Evolutionary conservation across 495 filamentous ascomycete species (phyloP).

Genomic region (Astrothelium subdiscretum): DNA sequence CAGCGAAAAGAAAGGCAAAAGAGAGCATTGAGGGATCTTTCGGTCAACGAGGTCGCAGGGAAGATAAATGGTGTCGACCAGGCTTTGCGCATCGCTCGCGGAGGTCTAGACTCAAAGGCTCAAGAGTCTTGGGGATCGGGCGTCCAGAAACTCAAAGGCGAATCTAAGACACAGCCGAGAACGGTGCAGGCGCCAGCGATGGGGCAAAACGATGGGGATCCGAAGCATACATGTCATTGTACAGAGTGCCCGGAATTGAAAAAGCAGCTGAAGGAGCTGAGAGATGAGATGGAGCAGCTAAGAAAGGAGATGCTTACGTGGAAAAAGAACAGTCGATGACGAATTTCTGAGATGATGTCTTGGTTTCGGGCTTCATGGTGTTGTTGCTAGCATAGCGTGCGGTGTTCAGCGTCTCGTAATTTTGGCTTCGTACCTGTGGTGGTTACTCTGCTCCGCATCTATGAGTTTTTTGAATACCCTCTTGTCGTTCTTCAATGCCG

Average conservation of each 20-base stretch:
- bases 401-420: background rate
- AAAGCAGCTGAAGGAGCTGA: background rate
- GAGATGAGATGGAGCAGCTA: background rate
- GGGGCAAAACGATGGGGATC: background rate
- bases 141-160: background rate
- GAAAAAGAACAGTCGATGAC: background rate
- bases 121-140: too few species aligned
- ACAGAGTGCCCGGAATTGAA: background rate
- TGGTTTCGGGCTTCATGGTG: background rate
- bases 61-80: too few species aligned
- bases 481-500: background rate
- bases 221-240: background rate
- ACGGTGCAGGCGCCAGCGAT: background rate
- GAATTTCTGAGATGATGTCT: background rate
- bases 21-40: background rate
- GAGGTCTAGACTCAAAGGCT: too few species aligned
- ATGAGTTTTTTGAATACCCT: background rate
- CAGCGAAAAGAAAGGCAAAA: background rate
- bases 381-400: background rate
- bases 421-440: too few species aligned
- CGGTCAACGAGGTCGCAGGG: background rate
- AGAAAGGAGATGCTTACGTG: background rate
- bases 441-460: too few species aligned
- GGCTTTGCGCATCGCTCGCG: too few species aligned
- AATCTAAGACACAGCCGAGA: background rate